Evolutionary conservation across 2,329 filamentous ascomycete genomes (phyloP).

Genomic region (Macrophomina phaseolina): DNA sequence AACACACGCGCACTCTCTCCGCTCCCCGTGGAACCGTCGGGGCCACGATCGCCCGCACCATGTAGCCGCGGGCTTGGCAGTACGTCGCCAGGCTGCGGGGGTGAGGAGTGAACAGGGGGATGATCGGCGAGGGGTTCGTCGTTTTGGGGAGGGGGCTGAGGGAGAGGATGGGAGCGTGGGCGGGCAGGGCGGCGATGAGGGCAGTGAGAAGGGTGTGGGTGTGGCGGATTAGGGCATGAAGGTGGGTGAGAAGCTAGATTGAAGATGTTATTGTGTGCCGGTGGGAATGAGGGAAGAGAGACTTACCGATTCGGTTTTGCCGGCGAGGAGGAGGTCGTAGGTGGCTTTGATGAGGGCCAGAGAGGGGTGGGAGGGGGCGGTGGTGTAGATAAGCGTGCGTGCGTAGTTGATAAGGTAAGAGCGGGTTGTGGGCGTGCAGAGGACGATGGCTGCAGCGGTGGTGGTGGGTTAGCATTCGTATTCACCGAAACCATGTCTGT

Average conservation of each 20-base stretch:
- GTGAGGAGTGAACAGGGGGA: conserved; percentile 38
- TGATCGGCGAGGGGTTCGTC: conserved; percentile 34
- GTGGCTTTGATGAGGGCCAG: conserved; percentile 48
- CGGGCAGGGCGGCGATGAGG: neutral
- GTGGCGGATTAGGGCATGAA: conserved; percentile 34
- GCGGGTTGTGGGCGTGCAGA: conserved; percentile 39
- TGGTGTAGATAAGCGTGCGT: conserved; percentile 50
- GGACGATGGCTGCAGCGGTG: conserved; percentile 36
- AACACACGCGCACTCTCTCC: conserved; percentile 47
- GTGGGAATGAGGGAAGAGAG: neutral
- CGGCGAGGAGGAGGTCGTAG: conserved; percentile 36
- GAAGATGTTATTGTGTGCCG: neutral
- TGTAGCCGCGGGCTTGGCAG: conserved; percentile 39
- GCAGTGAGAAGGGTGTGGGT: conserved; percentile 33
- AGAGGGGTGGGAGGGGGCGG: conserved; percentile 49
- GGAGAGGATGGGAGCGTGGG: neutral
- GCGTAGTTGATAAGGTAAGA: conserved; percentile 47
- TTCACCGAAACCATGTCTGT: no score
- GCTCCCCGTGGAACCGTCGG: conserved; percentile 50
- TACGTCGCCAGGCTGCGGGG: conserved; percentile 38
- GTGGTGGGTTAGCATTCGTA: neutral
- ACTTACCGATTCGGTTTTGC: conserved; percentile 33
- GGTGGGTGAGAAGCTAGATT: conserved; percentile 32
- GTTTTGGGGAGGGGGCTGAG: neutral
- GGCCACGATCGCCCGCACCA: conserved; percentile 45